Evolutionary conservation across 176 grass and related monocot genomes (phyloP), one percentile per base, ranked within the genome.

Genomic region (Aegilops longissima): DNA sequence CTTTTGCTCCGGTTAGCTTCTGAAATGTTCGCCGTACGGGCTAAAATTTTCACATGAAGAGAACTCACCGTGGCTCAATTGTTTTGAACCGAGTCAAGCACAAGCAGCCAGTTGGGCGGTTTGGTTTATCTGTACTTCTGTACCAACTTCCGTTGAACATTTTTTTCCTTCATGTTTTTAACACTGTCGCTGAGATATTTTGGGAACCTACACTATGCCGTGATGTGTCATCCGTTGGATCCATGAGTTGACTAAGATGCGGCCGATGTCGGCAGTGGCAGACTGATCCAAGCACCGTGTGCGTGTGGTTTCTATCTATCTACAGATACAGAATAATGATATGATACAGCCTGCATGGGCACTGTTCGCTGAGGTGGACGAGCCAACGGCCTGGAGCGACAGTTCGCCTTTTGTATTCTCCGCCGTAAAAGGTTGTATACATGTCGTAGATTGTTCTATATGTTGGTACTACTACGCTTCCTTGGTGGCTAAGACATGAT

Each of bases 401-500:
- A 27, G 17, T 12, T 66, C 64, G 23, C 13, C n/a, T 27, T 25
- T 45, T 25, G 70, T 44, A 73, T 66, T 47, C 64, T 39, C 20
- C 65, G 2, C 9, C 13, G 5, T 52, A 21, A 35, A 34, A 24
- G 31, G 34, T 39, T 18, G 51, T 54, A 18, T 56, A 62, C 49
- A 34, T 16, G 40, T 11, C 16, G 20, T 13, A 16, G 21, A 25
- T 64, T 27, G 40, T n/a, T 58, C 18, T 21, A 20, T 58, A 58
- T 58, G 54, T 59, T 17, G 16, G 44, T 47, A 47, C 44, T 54
- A 2, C 47, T 17, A 16, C 47, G 16, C 24, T 84, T 84, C 25
- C 71, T 84, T 84, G 58, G 82, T 76, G 82, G 5, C 70, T 84
- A 76, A 49, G 59, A 49, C 16, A 76, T 62, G 58, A 65, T 64